Conservation (phyloP, 139 green algal genomes). For the Chlorella sp. region DNA sequence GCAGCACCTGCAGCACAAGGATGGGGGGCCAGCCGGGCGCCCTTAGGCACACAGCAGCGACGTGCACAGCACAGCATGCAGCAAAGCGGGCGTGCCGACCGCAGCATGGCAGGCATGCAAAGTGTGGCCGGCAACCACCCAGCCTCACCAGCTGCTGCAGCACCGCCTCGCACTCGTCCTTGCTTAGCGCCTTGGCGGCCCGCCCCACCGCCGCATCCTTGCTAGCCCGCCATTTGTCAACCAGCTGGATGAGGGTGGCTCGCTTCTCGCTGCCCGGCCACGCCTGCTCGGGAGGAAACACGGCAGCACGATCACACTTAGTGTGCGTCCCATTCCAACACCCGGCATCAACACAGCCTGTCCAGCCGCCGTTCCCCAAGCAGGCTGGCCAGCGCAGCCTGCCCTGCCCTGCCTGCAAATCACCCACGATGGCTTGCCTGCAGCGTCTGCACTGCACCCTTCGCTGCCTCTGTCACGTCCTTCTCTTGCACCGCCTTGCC, state of each 20-base stretch:
- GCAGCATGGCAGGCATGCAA: too few relatives aligned
- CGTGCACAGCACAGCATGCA: too few relatives aligned
- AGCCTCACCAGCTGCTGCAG: slow-evolving; percentile 35
- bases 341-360: too few relatives aligned
- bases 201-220: slow-evolving; percentile 38
- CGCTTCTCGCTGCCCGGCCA: slow-evolving; percentile 51
- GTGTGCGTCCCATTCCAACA: too few relatives aligned
- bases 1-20: neutral
- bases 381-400: neutral
- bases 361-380: too few relatives aligned
- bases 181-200: slow-evolving; percentile 40
- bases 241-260: slow-evolving; percentile 69
- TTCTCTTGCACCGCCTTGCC: neutral
- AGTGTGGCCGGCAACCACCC: neutral
- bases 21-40: too few relatives aligned
- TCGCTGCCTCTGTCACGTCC: slow-evolving; percentile 46
- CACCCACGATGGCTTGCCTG: neutral
- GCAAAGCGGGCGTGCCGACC: too few relatives aligned
- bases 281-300: neutral
- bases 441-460: slow-evolving; percentile 26
- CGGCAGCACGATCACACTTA: too few relatives aligned
- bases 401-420: too few relatives aligned
- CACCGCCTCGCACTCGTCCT: slow-evolving; percentile 51
- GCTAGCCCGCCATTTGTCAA: slow-evolving; percentile 63
- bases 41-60: too few relatives aligned